Conservation (phyloP, 2,329 filamentous ascomycete species). For the Ophiostoma piceae region DNA sequence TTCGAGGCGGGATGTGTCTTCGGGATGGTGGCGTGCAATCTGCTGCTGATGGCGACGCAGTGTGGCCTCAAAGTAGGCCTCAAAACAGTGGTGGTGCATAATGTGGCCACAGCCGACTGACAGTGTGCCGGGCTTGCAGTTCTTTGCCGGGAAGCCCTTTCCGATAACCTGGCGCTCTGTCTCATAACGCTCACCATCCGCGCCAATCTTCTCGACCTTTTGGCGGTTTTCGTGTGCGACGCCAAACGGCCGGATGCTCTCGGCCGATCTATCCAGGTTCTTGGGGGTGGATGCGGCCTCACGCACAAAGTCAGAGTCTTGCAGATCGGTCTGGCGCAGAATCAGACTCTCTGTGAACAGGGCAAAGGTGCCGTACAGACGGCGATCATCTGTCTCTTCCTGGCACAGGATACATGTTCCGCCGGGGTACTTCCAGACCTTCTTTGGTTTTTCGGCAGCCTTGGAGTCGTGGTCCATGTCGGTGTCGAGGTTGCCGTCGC, state of each 20-base stretch:
- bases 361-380: conserved; percentile 88
- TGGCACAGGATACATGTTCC: conserved; percentile 96
- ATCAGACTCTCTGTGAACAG: conserved; percentile 82
- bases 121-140: conserved; percentile 68
- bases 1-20: conserved; percentile 70
- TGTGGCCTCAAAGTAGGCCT: conserved; percentile 81
- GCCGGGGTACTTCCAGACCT: conserved; percentile 81
- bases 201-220: conserved; percentile 68
- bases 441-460: conserved; percentile 59
- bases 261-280: conserved; percentile 79
- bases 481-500: background rate
- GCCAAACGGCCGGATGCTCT: conserved; percentile 80
- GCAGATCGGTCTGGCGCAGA: conserved; percentile 76
- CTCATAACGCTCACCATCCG: conserved; percentile 63
- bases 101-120: conserved; percentile 93
- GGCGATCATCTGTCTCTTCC: conserved; percentile 85
- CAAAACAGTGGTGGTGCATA: conserved; percentile 97
- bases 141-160: conserved; percentile 73
- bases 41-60: conserved; percentile 80
- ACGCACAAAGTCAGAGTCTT: conserved; percentile 75
- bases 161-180: conserved; percentile 78
- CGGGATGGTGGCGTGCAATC: conserved; percentile 90
- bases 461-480: conserved; percentile 28
- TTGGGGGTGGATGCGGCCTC: conserved; percentile 74
- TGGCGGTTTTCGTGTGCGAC: conserved; percentile 82